phyloP scores from a whole-genome alignment of 352 stramenopile genomes.

The Pythium rishiriense region DNA sequence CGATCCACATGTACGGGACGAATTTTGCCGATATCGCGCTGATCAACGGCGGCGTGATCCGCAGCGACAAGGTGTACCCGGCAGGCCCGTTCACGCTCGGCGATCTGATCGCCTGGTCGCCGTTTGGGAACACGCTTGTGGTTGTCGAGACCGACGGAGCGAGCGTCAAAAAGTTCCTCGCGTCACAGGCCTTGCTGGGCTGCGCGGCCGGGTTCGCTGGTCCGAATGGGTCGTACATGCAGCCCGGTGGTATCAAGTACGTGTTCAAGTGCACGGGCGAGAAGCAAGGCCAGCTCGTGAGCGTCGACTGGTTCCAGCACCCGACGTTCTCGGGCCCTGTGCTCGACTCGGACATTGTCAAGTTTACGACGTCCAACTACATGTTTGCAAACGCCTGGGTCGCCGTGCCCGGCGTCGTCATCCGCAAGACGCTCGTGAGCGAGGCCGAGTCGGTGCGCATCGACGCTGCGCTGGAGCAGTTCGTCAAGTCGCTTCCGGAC shows the following conservation, averaged over 20 bases:
- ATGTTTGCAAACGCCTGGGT: conserved; percentile 47
- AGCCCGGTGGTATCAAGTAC: conserved; percentile 71
- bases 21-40: conserved; percentile 51
- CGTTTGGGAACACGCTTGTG: conserved; percentile 69
- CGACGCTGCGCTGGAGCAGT: conserved; percentile 46
- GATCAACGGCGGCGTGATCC: conserved; percentile 73
- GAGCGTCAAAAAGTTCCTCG: conserved; percentile 69
- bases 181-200: conserved; percentile 21
- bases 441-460: conserved; percentile 50
- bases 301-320: conserved; percentile 60
- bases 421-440: conserved; percentile 39
- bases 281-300: conserved; percentile 38
- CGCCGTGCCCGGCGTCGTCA: conserved; percentile 22
- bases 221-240: conserved; percentile 66
- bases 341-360: conserved; percentile 55
- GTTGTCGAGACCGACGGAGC: conserved; percentile 55
- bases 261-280: conserved; percentile 55
- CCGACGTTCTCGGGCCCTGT: conserved; percentile 47
- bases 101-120: conserved; percentile 59
- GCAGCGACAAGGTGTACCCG: conserved; percentile 57
- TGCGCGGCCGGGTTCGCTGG: conserved; percentile 50
- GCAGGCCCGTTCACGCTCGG: conserved; percentile 50
- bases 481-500: conserved; percentile 30
- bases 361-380: conserved; percentile 58
- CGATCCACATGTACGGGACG: conserved; percentile 47